phyloP scores from a whole-genome alignment of 2,329 filamentous ascomycete genomes.

The Fusarium circinatum region DNA sequence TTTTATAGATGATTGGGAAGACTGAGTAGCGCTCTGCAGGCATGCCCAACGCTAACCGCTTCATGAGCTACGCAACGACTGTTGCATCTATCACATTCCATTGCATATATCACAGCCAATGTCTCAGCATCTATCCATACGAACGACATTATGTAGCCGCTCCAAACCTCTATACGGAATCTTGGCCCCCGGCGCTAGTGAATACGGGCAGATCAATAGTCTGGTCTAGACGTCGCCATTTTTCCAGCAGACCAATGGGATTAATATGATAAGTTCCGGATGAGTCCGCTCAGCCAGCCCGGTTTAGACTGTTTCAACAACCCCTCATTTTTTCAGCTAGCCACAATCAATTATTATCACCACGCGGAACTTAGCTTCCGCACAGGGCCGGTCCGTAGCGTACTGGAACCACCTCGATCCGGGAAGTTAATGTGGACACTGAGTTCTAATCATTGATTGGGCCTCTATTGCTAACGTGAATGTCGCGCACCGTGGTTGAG shows the following conservation, averaged over 20 bases:
- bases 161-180: not conserved
- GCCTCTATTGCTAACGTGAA: too few relatives aligned
- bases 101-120: not conserved
- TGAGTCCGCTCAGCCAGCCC: not conserved
- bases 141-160: fast-evolving
- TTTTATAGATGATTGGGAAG: not conserved
- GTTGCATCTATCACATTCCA: not conserved
- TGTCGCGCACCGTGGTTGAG: fast-evolving
- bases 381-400: not conserved
- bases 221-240: not conserved
- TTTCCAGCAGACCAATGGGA: not conserved
- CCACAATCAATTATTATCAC: not conserved
- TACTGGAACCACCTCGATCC: fast-evolving
- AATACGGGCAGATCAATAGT: not conserved
- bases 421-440: not conserved
- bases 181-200: not conserved
- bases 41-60: fast-evolving
- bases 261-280: not conserved
- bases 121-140: fast-evolving
- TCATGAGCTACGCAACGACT: too few relatives aligned
- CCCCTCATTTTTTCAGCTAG: not conserved
- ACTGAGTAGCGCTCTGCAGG: not conserved
- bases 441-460: fast-evolving
- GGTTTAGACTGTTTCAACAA: not conserved
- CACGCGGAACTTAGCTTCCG: not conserved